These are phyloP conservation scores for Heritiera littoralis DNA, from an alignment of 345 rosid species.

Conservation along the genomic window DNA sequence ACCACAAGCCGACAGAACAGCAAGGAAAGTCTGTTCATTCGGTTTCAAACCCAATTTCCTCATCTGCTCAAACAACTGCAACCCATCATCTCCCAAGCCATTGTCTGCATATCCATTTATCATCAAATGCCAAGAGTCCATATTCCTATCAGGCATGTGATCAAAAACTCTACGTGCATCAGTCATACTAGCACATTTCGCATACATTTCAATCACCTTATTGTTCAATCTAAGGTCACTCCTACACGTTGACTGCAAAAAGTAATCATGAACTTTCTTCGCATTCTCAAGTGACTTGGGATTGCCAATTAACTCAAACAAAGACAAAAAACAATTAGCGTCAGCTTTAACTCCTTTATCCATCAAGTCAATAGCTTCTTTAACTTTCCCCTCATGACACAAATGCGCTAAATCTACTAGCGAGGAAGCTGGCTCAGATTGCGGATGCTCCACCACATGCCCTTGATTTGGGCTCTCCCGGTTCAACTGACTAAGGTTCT, in stretches of 20 bases:
- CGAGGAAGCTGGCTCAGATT: conserved; percentile 25
- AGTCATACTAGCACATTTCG: conserved; percentile 54
- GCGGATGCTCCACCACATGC: conserved; percentile 1
- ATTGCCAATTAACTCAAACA: conserved; percentile 52
- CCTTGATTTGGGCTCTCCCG: conserved; percentile 28
- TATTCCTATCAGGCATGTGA: conserved; percentile 65
- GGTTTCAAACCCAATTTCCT: conserved; percentile 49
- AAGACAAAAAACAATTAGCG: conserved; percentile 43
- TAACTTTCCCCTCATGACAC: conserved; percentile 54
- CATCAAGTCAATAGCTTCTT: conserved; percentile 71
- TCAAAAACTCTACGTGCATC: conserved; percentile 77
- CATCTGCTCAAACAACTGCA: conserved; percentile 71
- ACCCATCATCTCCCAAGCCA: conserved; percentile 67
- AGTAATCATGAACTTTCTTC: conserved; percentile 74
- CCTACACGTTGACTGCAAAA: conserved; percentile 57
- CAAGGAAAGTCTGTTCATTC: conserved; percentile 54
- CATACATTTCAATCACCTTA: conserved; percentile 63
- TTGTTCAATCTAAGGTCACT: conserved; percentile 55
- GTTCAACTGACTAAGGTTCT: conserved; percentile 38
- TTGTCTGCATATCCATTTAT: conserved; percentile 59
- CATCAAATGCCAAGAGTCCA: conserved; percentile 79
- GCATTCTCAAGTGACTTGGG: conserved; percentile 60
- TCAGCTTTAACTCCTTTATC: conserved; percentile 64
- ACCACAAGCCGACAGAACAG: conserved; percentile 62
- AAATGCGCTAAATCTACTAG: conserved; percentile 41